These are phyloP conservation scores for Diaporthe citrichinensis DNA, from an alignment of 2,329 filamentous ascomycete genomes.

Conservation along the genomic window DNA sequence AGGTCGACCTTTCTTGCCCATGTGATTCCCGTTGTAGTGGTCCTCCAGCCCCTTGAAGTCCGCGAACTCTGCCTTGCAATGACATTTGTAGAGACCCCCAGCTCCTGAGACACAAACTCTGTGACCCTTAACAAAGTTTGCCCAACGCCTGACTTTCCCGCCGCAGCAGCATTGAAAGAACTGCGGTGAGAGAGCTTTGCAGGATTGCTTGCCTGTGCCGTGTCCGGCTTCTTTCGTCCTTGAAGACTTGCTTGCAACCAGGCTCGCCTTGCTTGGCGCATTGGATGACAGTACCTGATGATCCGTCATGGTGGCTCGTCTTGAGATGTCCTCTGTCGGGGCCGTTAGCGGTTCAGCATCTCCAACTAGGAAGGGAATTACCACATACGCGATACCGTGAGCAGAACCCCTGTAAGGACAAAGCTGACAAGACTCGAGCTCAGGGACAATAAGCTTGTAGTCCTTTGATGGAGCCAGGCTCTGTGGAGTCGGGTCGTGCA, in stretches of 20 bases:
- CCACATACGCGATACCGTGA: background rate
- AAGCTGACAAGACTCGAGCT: background rate
- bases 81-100: background rate
- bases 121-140: background rate
- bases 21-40: background rate
- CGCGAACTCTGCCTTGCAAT: background rate
- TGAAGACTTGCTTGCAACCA: background rate
- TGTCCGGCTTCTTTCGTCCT: background rate
- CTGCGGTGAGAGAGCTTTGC: background rate
- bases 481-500: background rate
- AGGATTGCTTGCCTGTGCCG: conserved; percentile 1
- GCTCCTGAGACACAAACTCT: background rate
- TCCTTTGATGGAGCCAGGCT: background rate
- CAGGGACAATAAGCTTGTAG: background rate
- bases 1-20: background rate
- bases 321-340: background rate
- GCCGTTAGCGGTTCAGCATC: background rate
- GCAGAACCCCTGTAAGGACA: background rate
- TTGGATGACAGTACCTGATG: background rate
- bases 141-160: background rate
- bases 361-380: too few relatives aligned
- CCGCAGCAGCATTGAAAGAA: background rate
- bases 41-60: background rate
- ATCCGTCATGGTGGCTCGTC: background rate
- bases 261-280: background rate